Evolutionary conservation across 2,329 filamentous ascomycete species (phyloP).

Genomic region (Penicillium hesseltinei): DNA sequence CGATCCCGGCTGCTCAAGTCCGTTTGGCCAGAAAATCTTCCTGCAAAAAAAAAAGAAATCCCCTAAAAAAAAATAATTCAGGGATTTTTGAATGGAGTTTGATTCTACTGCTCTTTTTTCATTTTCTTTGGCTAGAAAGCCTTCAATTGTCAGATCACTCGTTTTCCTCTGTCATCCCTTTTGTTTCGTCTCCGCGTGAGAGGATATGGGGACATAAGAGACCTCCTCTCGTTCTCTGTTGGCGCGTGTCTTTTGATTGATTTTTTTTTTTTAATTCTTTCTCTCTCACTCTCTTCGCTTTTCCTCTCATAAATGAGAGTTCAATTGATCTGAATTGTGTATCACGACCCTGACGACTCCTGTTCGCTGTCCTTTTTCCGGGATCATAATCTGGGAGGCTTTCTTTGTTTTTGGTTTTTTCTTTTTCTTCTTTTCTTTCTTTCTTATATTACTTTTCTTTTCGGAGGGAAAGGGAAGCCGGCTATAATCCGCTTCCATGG

Average conservation of each 20-base stretch:
- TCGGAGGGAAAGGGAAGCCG: slow-evolving; percentile 16
- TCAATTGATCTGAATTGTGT: slow-evolving; percentile 21
- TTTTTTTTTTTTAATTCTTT: slow-evolving; percentile 13
- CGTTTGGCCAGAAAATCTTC: slow-evolving; percentile 20
- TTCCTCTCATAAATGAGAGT: slow-evolving; percentile 13
- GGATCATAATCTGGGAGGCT: slow-evolving; percentile 30
- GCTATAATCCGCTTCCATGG: slow-evolving; percentile 33
- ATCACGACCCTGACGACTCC: slow-evolving; percentile 13
- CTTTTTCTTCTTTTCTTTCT: slow-evolving; percentile 12
- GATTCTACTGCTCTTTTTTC: slow-evolving; percentile 16
- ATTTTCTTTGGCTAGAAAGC: slow-evolving; percentile 24
- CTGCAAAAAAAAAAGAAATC: slow-evolving; percentile 3
- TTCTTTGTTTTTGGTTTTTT: slow-evolving; percentile 24
- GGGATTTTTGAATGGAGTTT: slow-evolving; percentile 20
- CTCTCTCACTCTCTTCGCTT: slow-evolving; percentile 13
- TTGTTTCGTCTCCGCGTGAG: slow-evolving; percentile 11
- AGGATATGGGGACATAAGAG: slow-evolving; percentile 16
- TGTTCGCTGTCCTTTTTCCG: slow-evolving; percentile 13
- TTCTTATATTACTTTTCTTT: slow-evolving; percentile 13
- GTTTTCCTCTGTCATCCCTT: slow-evolving; percentile 11
- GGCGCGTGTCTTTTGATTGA: slow-evolving; percentile 18
- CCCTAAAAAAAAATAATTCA: neutral
- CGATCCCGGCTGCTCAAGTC: slow-evolving; percentile 26
- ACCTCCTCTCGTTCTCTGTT: slow-evolving; percentile 19
- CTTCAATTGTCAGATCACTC: slow-evolving; percentile 10